Base-by-base conservation (phyloP, 75 land plant species). In the Picea sitchensis region DNA sequence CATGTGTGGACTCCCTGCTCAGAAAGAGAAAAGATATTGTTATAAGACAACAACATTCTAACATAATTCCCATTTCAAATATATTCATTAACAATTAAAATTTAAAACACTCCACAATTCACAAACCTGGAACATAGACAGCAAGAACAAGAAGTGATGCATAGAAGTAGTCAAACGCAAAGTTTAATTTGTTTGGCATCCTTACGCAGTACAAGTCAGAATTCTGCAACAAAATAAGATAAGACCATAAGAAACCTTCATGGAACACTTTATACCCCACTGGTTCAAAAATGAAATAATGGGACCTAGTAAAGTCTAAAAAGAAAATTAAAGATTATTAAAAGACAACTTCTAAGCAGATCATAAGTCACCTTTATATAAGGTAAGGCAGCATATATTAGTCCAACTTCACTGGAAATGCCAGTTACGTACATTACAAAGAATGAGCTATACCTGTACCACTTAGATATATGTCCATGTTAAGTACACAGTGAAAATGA, bases 101-200 rank as follows among this genome's bases (percentile, higher is more conserved):
- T 2, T 51, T 51, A 51, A 9, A 51, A 51, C 12, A 51, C 56
- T 26, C 44, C 11, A 9, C 56, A 51, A 51, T 9, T 51, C 9
- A 51, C 56, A 51, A 51, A 51, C 98, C 98, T 86, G 99, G 99
- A 14, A 90, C 88, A 83, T 96, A 96, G 36, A 82, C 26, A 30
- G 78, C 87, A 58, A 96, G 88, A 14, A 77, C 86, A 15, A 87
- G 54, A 80, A 96, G 65, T 7, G 94, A 79, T 8, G 89, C 87
- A 78, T 89, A 96, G 78, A 84, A 91, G 80, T 95, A 92, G 80
- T 95, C 93, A 68, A 96, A 96, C 9, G 87, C 87, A 81, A 90
- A 95, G 81, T 96, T 96, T 87, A 92, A 86, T 76, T 91, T 91
- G 91, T 96, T 96, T 1, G 99, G 99, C 99, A 96, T 92, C 80